Conservation (phyloP, 148 eudicot species). For the Chenopodium suecicum region DNA sequence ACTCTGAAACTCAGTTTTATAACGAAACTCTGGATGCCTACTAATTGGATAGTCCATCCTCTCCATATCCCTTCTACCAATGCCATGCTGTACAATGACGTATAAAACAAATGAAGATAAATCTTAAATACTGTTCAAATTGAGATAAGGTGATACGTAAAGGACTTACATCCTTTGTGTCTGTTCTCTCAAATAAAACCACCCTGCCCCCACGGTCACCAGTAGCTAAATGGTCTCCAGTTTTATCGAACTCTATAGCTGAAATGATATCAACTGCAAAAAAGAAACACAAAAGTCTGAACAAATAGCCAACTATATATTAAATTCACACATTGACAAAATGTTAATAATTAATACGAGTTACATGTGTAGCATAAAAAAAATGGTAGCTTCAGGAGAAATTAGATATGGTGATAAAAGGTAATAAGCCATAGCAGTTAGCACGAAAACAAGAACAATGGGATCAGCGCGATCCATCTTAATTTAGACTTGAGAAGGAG, state of each 20-base stretch:
- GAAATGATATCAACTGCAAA: constrained; percentile 67
- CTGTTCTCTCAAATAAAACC: constrained; percentile 73
- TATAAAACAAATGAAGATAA: constrained; percentile 8
- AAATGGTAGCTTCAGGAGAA: neutral
- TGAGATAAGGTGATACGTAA: constrained; percentile 15
- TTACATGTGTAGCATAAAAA: neutral
- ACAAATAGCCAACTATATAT: neutral
- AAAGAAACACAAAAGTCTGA: constrained; percentile 5
- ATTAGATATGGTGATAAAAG: neutral
- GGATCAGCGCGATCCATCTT: neutral
- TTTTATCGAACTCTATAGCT: constrained; percentile 75
- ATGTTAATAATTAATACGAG: neutral
- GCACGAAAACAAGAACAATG: neutral
- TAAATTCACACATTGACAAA: neutral
- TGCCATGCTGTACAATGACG: constrained; percentile 45
- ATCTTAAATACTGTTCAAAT: neutral
- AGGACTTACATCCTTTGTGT: constrained; percentile 59
- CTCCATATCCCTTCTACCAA: constrained; percentile 76
- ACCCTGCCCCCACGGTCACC: constrained; percentile 87
- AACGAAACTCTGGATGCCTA: constrained; percentile 95
- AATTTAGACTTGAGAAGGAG: neutral
- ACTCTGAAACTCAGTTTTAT: constrained; percentile 99
- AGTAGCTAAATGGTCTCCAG: constrained; percentile 77
- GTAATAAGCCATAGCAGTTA: neutral
- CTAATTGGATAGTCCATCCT: constrained; percentile 56